Evolutionary conservation across 805 yeast genomes (phyloP).

Genomic region (Maudiozyma saulgeensis): DNA sequence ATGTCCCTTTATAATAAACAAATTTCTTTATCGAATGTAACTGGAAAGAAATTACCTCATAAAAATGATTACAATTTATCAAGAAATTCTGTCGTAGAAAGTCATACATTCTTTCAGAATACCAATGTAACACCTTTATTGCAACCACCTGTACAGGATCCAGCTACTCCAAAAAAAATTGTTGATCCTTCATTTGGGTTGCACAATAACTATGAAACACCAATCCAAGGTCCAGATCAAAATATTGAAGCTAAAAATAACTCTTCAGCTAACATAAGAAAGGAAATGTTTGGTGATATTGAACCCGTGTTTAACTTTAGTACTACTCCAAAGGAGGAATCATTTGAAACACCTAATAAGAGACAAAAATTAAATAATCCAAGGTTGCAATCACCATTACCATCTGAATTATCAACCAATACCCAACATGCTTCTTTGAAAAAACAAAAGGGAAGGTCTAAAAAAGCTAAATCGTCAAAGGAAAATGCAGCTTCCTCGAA

Average conservation of each 20-base stretch:
- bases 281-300: not conserved
- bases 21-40: not conserved
- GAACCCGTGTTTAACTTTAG: not conserved
- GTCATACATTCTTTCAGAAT: not conserved
- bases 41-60: not conserved
- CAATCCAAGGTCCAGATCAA: not conserved
- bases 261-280: not conserved
- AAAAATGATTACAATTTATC: not conserved
- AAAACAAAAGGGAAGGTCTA: not conserved
- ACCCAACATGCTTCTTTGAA: not conserved
- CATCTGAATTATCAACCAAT: not conserved
- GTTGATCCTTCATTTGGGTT: not conserved
- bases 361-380: not conserved
- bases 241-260: not conserved
- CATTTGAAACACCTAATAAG: not conserved
- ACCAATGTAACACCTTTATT: not conserved
- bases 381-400: too few species aligned
- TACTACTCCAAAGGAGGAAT: not conserved
- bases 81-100: not conserved
- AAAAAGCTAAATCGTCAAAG: not conserved
- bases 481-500: not conserved
- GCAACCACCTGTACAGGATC: not conserved
- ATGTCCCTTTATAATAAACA: not conserved
- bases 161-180: conserved; percentile 1
- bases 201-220: not conserved